Conservation (phyloP, 768 basidiomycete genomes). For the Amanita thiersii region DNA sequence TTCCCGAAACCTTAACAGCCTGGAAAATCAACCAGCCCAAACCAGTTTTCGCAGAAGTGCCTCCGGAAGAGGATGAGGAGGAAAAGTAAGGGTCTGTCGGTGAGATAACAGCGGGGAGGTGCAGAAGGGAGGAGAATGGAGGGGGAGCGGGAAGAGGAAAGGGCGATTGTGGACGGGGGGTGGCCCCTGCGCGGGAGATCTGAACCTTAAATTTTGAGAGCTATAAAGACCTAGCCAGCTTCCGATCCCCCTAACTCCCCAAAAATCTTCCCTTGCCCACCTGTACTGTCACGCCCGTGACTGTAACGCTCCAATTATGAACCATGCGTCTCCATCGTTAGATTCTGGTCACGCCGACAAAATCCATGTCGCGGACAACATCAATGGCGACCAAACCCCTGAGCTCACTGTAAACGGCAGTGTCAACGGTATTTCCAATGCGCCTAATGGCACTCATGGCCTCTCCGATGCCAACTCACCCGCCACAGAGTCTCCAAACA, state of each 20-base stretch:
- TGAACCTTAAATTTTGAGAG: constrained; percentile 75
- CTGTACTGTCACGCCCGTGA: constrained; percentile 54
- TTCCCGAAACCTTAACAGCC: constrained; percentile 56
- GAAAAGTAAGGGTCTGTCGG: constrained; percentile 20
- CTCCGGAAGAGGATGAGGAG: constrained; percentile 52
- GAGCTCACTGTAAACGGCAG: constrained; percentile 30
- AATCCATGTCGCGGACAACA: constrained; percentile 32
- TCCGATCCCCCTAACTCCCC: constrained; percentile 66
- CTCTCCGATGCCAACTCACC: constrained; percentile 27
- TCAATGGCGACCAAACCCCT: constrained; percentile 19
- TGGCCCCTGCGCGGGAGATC: constrained; percentile 77
- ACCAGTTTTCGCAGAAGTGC: constrained; percentile 69
- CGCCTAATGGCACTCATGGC: constrained; percentile 21
- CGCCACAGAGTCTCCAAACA: constrained; percentile 47
- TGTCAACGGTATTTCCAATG: constrained; percentile 25
- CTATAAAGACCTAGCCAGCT: constrained; percentile 76
- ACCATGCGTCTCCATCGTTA: constrained; percentile 34
- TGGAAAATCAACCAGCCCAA: constrained; percentile 84
- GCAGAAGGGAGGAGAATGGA: constrained; percentile 12
- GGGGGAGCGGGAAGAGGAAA: constrained; percentile 15
- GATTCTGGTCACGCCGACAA: constrained; percentile 27
- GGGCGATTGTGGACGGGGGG: constrained; percentile 28
- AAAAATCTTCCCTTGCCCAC: constrained; percentile 62
- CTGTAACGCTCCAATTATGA: constrained; percentile 71
- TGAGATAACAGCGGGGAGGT: constrained; percentile 11